Conservation (phyloP, 768 basidiomycete genomes). For the Collybiopsis luxurians region DNA sequence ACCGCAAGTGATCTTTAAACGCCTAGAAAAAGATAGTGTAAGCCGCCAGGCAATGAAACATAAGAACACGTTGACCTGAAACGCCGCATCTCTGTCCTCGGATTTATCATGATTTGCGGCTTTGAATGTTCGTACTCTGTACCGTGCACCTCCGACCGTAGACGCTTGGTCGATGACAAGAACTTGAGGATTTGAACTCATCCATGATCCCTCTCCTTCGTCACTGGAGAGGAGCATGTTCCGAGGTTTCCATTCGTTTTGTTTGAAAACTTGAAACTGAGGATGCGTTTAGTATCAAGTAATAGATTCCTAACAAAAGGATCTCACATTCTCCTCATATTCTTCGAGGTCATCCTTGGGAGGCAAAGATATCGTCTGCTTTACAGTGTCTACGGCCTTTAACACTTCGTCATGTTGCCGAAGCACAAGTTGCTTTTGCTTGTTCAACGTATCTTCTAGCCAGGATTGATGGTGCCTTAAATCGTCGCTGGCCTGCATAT, state of each 20-base stretch:
- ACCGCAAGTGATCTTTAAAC: neutral
- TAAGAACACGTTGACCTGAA: neutral
- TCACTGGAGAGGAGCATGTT: neutral
- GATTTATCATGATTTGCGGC: neutral
- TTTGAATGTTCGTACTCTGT: slow-evolving; percentile 2
- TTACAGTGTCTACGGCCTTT: neutral
- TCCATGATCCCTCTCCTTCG: slow-evolving; percentile 1
- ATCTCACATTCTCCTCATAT: slow-evolving; percentile 2
- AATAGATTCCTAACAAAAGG: neutral
- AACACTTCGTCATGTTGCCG: neutral
- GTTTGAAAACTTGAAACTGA: slow-evolving; percentile 2
- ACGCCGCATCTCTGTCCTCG: neutral
- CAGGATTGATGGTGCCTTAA: neutral
- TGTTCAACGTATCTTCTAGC: neutral
- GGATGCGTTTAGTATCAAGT: neutral
- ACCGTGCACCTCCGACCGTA: neutral
- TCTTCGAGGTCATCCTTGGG: neutral
- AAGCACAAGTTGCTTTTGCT: slow-evolving; percentile 1
- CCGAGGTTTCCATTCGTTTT: neutral
- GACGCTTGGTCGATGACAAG: slow-evolving; percentile 1
- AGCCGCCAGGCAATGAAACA: neutral
- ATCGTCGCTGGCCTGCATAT: neutral
- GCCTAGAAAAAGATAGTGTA: neutral
- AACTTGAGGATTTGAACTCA: slow-evolving; percentile 1
- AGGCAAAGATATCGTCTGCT: neutral